Base-by-base conservation (phyloP, 768 basidiomycete species). In the Russula sp. region DNA sequence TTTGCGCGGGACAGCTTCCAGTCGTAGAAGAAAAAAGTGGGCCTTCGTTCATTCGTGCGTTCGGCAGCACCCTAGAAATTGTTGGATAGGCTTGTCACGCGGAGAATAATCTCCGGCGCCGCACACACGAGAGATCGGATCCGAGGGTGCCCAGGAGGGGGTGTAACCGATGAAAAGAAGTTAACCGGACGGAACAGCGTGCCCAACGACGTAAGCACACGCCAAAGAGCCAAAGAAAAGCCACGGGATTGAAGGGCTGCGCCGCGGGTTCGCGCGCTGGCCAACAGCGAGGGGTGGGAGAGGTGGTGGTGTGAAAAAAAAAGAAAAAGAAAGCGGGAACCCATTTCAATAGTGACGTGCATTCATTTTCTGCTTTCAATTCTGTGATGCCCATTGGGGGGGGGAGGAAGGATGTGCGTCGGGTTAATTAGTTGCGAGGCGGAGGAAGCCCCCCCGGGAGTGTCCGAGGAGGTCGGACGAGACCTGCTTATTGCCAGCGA, bases 401-500 rank as follows among this genome's bases (percentile, higher is more conserved):
- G 7, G 42, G 22, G 42, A 41, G 14, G 7, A 35, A 34, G 36
- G 45, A 47, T 50, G 60, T 45, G 54, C 47, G 48, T 50, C 54
- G 36, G 49, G 35, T 34, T 43, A 16, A 22, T 20, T 14, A 22
- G 36, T 13, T 45, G 42, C 32, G n/a, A 32, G 29, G 22, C 16
- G 22, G 34, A 43, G 25, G 41, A 60, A 50, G 48, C 20, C 34
- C 41, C 39, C 32, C 32, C 39, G 34, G 32, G 34, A 39, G 51
- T 10, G 49, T 61, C 60, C 60, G 60, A 61, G 35, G 35, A 56
- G 48, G 54, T 56, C 60, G 60, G 60, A 51, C 3, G 55, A 48
- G 51, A 34, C 14, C 20, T 20, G 13, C n/a, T 46, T 48, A 53
- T 53, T 14, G 34, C 34, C 35, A 18, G 6, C 6, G 34, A 32